Percentiles rank a stretch among this genome's conserved stretches.
Evolutionary conservation across 768 basidiomycete species (phyloP).

Genomic region (Phanerochaete sordida): DNA sequence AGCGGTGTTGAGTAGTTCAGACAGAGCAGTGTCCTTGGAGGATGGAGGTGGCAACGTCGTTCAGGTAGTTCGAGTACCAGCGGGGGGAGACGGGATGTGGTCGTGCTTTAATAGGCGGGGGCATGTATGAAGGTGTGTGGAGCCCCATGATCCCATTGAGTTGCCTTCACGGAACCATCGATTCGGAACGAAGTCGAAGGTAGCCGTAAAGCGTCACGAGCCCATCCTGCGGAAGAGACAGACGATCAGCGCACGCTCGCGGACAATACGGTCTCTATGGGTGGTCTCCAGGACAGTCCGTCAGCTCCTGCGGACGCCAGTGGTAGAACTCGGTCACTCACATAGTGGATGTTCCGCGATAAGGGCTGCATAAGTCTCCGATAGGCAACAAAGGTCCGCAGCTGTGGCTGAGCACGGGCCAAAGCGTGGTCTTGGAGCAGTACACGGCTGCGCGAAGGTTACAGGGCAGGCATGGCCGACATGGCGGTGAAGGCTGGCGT

Average conservation of each 20-base stretch:
- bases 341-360: constrained; percentile 9
- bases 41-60: neutral
- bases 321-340: neutral
- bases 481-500: neutral
- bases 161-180: constrained; percentile 5
- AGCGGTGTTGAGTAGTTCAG: neutral
- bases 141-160: constrained; percentile 11
- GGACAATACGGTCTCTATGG: constrained; percentile 4
- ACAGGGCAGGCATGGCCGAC: neutral
- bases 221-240: neutral
- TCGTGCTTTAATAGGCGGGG: neutral
- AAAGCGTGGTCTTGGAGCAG: neutral
- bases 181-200: constrained; percentile 6
- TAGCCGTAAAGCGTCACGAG: constrained; percentile 8
- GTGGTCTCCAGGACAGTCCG: constrained; percentile 1
- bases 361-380: constrained; percentile 5
- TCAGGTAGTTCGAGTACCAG: neutral
- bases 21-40: neutral
- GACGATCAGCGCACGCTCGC: constrained; percentile 9
- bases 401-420: neutral
- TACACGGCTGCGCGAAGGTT: neutral
- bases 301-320: neutral
- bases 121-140: constrained; percentile 7
- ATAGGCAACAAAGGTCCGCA: constrained; percentile 5
- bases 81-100: neutral